Evolutionary conservation across 2,329 filamentous ascomycete genomes (phyloP).

Genomic region (Pseudopithomyces chartarum): DNA sequence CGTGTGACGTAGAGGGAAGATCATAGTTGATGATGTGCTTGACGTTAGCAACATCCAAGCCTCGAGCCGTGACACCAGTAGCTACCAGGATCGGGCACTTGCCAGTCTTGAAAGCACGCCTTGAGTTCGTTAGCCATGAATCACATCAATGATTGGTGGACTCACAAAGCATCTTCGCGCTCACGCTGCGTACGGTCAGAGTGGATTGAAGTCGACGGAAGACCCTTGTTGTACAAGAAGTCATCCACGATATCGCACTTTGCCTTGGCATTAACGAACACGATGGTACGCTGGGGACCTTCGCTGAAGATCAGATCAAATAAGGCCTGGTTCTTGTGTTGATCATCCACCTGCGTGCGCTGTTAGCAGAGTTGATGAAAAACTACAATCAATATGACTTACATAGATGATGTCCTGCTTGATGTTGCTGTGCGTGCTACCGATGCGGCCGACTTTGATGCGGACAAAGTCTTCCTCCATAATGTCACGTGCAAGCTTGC

Average conservation of each 20-base stretch:
- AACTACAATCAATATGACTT: neutral
- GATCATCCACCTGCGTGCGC: conserved; percentile 51
- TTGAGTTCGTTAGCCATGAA: conserved; percentile 29
- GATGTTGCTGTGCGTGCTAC: conserved; percentile 82
- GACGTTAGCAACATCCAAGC: conserved; percentile 85
- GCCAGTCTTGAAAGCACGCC: conserved; percentile 77
- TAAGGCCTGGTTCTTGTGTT: conserved; percentile 71
- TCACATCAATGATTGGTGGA: conserved; percentile 11
- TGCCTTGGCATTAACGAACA: conserved; percentile 86
- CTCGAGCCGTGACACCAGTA: conserved; percentile 85
- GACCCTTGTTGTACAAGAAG: conserved; percentile 75
- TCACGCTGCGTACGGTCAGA: conserved; percentile 85
- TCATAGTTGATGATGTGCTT: conserved; percentile 95
- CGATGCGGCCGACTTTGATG: conserved; percentile 84
- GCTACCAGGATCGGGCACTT: conserved; percentile 79
- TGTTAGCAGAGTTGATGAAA: neutral
- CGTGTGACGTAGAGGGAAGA: conserved; percentile 72
- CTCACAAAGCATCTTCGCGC: conserved; percentile 84
- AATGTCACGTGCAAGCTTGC: conserved; percentile 76
- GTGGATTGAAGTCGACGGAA: conserved; percentile 90
- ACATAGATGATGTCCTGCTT: conserved; percentile 74
- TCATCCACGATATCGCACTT: conserved; percentile 86
- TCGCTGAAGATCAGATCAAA: conserved; percentile 73
- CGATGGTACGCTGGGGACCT: conserved; percentile 76
- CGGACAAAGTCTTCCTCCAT: conserved; percentile 76